A percentile compares a stretch with the other conserved stretches of the same genome.
Conservation (phyloP, 1,284 basidiomycete genomes). For the Irpex lacteus region DNA sequence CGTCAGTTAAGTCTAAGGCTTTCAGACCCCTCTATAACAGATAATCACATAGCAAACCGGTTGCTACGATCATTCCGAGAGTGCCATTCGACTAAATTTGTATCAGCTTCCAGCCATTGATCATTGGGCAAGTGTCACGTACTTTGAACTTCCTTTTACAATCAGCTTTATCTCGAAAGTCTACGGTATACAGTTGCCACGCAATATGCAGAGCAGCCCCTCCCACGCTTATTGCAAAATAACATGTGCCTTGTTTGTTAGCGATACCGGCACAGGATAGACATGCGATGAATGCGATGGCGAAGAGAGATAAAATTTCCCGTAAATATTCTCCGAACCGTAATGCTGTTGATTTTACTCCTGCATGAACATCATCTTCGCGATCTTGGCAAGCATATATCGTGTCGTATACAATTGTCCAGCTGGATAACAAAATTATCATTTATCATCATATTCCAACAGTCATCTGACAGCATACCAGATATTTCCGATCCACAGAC, state of each 20-base stretch:
- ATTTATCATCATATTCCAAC: background rate
- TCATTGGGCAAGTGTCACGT: background rate
- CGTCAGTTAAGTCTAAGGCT: too few species aligned
- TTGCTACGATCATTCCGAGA: background rate
- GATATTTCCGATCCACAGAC: background rate
- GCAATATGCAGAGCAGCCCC: constrained; percentile 45
- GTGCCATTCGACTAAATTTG: background rate
- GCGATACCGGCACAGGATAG: constrained; percentile 47
- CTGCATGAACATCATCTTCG: constrained; percentile 47
- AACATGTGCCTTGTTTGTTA: constrained; percentile 48
- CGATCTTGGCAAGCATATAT: constrained; percentile 62
- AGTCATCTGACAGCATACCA: background rate
- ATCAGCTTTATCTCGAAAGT: constrained; percentile 36
- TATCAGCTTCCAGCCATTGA: background rate
- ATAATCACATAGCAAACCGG: background rate
- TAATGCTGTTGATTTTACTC: constrained; percentile 54
- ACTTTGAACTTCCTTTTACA: background rate
- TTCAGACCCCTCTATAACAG: background rate
- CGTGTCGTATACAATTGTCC: constrained; percentile 71
- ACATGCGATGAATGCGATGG: constrained; percentile 44
- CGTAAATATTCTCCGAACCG: constrained; percentile 55
- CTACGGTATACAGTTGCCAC: constrained; percentile 56
- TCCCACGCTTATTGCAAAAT: constrained; percentile 53
- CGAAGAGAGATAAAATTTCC: constrained; percentile 52
- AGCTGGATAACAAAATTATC: constrained; percentile 32